Percentiles rank a stretch among this genome's conserved stretches.
Evolutionary conservation across 345 rosid genomes (phyloP).

Genomic region (Acer saccharum): DNA sequence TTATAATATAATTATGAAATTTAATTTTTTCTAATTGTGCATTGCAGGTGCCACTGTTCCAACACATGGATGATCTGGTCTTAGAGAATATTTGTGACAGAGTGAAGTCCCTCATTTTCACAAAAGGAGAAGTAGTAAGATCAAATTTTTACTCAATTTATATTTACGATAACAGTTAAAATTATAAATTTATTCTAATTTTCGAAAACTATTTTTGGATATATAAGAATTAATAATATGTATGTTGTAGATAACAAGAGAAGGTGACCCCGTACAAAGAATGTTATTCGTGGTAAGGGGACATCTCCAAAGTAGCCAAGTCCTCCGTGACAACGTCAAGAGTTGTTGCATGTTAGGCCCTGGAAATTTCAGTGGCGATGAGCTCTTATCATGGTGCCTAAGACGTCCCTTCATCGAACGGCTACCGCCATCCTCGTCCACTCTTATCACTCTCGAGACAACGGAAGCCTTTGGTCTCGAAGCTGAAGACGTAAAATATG

Average conservation of each 20-base stretch:
- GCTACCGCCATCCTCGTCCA: conserved; percentile 84
- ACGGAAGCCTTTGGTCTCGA: conserved; percentile 93
- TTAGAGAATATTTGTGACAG: conserved; percentile 93
- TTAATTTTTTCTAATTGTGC: not conserved
- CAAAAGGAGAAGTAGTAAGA: conserved; percentile 93
- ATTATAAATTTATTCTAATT: too few species aligned
- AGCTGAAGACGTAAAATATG: conserved; percentile 88
- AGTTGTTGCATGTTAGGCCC: conserved; percentile 98
- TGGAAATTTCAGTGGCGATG: conserved; percentile 95
- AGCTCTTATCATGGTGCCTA: conserved; percentile 93
- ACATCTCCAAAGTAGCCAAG: conserved; percentile 95
- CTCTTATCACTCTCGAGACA: conserved; percentile 57
- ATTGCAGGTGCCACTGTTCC: conserved; percentile 85
- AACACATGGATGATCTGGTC: conserved; percentile 95
- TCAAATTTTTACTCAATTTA: not conserved
- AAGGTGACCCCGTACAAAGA: conserved; percentile 94
- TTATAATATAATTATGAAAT: too few species aligned
- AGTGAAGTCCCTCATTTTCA: conserved; percentile 88
- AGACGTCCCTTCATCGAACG: conserved; percentile 86
- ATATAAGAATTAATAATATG: not conserved
- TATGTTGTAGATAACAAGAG: conserved; percentile 65
- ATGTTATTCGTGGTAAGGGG: conserved; percentile 97
- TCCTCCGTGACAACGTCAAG: conserved; percentile 78
- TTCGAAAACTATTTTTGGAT: too few species aligned
- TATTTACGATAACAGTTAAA: not conserved